Percentiles rank a stretch among this genome's conserved stretches.
These are phyloP conservation scores for Vigna unguiculata DNA, from an alignment of 306 rosid species.

Conservation along the genomic window DNA sequence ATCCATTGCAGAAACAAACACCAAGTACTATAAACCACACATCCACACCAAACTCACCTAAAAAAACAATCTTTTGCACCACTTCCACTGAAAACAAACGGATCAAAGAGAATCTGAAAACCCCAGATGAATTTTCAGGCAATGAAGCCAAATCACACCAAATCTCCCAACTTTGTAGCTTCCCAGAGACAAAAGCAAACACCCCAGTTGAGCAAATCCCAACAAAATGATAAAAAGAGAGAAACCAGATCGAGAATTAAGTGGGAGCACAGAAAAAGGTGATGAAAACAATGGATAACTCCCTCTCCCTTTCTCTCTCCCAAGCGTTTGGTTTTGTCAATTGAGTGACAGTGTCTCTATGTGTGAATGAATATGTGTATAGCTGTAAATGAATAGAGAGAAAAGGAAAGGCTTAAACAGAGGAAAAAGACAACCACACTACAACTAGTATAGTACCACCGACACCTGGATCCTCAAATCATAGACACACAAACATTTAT, in stretches of 20 bases:
- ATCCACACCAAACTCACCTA: constrained; percentile 44
- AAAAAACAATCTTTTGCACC: constrained; percentile 40
- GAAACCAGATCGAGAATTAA: constrained; percentile 10
- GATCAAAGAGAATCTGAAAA: constrained; percentile 40
- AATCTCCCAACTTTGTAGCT: constrained; percentile 23
- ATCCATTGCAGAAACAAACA: constrained; percentile 14
- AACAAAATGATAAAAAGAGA: neutral
- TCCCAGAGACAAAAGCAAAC: neutral
- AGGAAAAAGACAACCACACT: constrained; percentile 42
- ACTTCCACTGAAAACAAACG: constrained; percentile 28
- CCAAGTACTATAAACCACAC: neutral
- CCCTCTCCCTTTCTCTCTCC: neutral
- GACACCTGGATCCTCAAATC: constrained; percentile 38
- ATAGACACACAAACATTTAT: constrained; percentile 36
- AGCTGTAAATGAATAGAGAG: constrained; percentile 37
- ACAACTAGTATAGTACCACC: neutral
- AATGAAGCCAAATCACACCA: constrained; percentile 44
- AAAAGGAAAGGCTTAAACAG: constrained; percentile 26
- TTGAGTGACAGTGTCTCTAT: neutral
- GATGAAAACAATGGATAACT: constrained; percentile 21
- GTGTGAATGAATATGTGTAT: constrained; percentile 12
- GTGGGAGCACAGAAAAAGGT: neutral
- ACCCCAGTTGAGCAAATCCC: constrained; percentile 22
- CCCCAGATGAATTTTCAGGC: constrained; percentile 41
- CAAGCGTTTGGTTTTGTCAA: neutral